Evolutionary conservation across 768 basidiomycete species (phyloP), one percentile per base, ranked within the genome.

Genomic region (Scleroderma citrinum): DNA sequence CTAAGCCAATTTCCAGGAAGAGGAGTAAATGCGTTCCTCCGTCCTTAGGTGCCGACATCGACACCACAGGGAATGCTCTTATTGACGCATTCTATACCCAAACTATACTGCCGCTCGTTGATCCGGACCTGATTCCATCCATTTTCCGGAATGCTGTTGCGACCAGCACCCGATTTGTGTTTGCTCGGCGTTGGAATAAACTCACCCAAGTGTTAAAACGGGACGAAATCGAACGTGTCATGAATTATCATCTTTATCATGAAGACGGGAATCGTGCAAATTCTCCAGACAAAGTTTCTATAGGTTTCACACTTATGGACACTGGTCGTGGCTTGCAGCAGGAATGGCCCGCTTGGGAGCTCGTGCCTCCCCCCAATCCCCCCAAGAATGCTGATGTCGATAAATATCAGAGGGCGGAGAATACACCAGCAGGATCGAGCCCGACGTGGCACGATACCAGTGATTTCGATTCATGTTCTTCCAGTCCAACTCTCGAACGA

Each of bases 141-240:
- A 51, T 63, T 26, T 50, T 52, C 12, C 3, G 51, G n/a, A 24
- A 42, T 23, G 54, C 52, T 34, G 53, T 64, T 19, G 38, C 24
- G 2, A 44, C 32, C 29, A 64, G 65, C 35, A 36, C 61, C 10
- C 63, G 63, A 20, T 64, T 64, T 32, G 48, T 53, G 3, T 64
- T 64, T 37, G 47, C 54, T 44, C 47, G 51, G 6, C 41, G 44
- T 26, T 65, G 56, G 60, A 47, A 59, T 26, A 51, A 34, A 20
- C 46, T 46, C 19, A 55, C 49, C 3, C 48, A 49, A 24, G 53
- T 12, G 41, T 51, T 63, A 20, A 54, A 26, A 19, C 46, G 47
- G 21, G 43, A 39, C 19, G 53, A 50, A 10, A 37, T 46, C n/a
- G 53, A 53, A 3, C 53, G 51, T 31, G 20, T 44, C 13, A 19